phyloP scores from a whole-genome alignment of 169 alveolate genomes.

The Cryptosporidium andersoni region DNA sequence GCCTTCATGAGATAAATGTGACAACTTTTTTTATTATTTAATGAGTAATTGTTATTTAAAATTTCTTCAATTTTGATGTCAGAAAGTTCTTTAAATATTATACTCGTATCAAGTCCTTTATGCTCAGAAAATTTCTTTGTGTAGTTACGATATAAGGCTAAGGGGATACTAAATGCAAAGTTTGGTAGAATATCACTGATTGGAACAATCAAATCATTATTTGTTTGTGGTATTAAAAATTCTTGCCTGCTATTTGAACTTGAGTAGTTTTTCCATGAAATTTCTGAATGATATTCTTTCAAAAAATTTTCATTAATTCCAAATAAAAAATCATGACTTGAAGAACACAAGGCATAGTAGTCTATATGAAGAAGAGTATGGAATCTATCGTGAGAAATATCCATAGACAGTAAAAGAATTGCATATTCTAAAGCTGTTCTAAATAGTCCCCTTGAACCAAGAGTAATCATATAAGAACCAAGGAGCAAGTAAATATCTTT shows the following conservation, averaged over 20 bases:
- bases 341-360: constrained; percentile 35
- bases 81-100: neutral
- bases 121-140: neutral
- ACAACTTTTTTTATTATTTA: constrained; percentile 9
- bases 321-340: constrained; percentile 10
- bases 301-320: constrained; percentile 17
- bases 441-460: constrained; percentile 58
- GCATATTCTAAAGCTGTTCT: constrained; percentile 61
- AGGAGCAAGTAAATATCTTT: constrained; percentile 34
- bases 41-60: neutral
- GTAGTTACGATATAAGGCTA: constrained; percentile 23
- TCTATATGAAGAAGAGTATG: constrained; percentile 64
- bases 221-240: neutral
- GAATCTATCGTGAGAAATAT: constrained; percentile 42
- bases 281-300: constrained; percentile 1
- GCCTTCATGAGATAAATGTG: constrained; percentile 47
- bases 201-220: neutral
- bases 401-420: constrained; percentile 48
- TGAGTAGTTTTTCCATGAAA: constrained; percentile 17
- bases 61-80: constrained; percentile 39
- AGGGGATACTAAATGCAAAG: constrained; percentile 60
- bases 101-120: constrained; percentile 2
- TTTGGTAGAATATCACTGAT: constrained; percentile 44
- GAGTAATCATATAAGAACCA: constrained; percentile 43
- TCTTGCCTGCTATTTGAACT: neutral